Evolutionary conservation across 257 asterid species (phyloP), one percentile per base, ranked within the genome.

Genomic region (Scutellaria minor): DNA sequence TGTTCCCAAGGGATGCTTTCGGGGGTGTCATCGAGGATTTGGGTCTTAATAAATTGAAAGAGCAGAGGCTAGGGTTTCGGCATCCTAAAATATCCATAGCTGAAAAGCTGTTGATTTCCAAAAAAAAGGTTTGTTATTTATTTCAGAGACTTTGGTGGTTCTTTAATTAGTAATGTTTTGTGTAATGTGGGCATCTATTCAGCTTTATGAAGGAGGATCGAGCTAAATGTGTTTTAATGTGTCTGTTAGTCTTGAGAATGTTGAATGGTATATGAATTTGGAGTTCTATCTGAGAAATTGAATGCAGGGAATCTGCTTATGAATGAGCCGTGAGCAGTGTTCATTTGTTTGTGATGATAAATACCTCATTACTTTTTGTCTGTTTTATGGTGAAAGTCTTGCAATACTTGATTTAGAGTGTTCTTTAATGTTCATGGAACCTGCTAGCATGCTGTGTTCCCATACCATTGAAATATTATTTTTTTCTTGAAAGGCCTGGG

Each of bases 1-100:
- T 95, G 55, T 95, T 95, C 80, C 98, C 99, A 0, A 68, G 85
- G 77, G 97, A 95, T 60, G 86, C 89, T 31, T 90, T 92, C 86
- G 96, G 93, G 61, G 84, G 76, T 18, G 77, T 95, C 56, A 85
- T 95, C 76, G 97, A 90, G 78, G 98, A 95, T 86, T 85, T 95
- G 80, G 98, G 99, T 18, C 92, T 95, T 40, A 82, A 78, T 84
- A 88, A 81, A 81, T 74, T 80, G 65, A 87, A 83, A 66, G 98
- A 92, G 66, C 92, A 88, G 80, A 86, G 81, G 81, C 68, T 84
- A 75, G 98, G 95, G 77, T 77, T 82, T 83, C 83, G 88, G 15
- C 92, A 89, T 56, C 96, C 94, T 7, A 95, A 86, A 78, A 55
- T 92, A 75, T 85, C 99, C 6, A 86, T 95, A 67, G 89, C 91